phyloP scores from a whole-genome alignment of 75 land plant species.

The Pinus albicaulis region DNA sequence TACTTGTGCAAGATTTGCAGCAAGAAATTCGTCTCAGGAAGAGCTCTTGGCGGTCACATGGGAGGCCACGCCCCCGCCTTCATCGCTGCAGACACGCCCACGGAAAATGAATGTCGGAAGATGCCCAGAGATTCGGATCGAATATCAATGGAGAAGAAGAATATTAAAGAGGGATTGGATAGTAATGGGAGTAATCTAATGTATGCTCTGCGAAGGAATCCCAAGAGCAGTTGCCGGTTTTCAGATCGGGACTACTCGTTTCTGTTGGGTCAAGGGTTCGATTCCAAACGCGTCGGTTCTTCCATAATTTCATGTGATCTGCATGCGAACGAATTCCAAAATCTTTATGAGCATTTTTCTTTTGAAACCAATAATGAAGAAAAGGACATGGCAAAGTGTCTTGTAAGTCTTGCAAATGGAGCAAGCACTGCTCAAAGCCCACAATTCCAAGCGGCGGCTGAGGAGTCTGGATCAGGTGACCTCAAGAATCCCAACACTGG shows the following conservation, averaged over 20 bases:
- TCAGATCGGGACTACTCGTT: conserved; percentile 2
- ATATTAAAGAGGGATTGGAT: no score
- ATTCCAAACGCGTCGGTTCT: neutral
- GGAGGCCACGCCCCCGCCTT: conserved; percentile 13
- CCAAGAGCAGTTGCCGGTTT: conserved; percentile 12
- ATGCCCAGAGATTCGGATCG: neutral
- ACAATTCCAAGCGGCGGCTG: no score
- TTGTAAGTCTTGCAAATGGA: no score
- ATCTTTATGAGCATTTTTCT: neutral
- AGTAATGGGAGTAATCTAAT: no score
- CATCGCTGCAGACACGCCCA: neutral
- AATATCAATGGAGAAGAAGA: no score
- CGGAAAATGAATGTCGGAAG: neutral
- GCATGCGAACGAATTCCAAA: conserved; percentile 21
- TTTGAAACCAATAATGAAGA: no score
- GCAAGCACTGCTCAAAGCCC: no score
- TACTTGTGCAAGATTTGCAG: conserved; percentile 26
- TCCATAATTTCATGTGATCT: no score
- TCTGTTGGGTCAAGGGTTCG: conserved; percentile 14
- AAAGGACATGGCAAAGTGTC: no score
- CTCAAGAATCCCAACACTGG: no score
- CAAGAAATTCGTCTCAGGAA: conserved; percentile 16
- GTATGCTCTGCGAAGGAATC: neutral
- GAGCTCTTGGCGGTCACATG: conserved; percentile 31
- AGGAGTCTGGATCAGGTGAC: no score